Conservation (phyloP, 2,329 filamentous ascomycete genomes). For the Aschersonia sp. region DNA sequence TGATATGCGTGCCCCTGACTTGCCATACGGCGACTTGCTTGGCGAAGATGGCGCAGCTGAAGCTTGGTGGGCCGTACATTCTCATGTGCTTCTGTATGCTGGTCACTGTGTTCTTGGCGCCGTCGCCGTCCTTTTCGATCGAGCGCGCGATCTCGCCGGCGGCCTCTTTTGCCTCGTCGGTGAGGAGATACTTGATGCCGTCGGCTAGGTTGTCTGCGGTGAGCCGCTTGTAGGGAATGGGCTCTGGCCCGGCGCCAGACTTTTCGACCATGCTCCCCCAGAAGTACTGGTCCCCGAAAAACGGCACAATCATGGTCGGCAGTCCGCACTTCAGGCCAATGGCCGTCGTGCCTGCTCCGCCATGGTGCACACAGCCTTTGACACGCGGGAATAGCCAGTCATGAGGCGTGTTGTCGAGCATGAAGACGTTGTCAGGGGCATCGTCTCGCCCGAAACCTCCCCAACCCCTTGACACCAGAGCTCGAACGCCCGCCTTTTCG, state of each 20-base stretch:
- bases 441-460: conserved; percentile 48
- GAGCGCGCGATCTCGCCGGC: conserved; percentile 43
- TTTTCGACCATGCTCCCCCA: conserved; percentile 59
- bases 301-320: conserved; percentile 65
- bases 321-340: conserved; percentile 57
- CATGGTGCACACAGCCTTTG: conserved; percentile 55
- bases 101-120: conserved; percentile 53
- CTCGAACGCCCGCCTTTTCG: conserved; percentile 49
- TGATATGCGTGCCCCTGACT: conserved; percentile 43
- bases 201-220: conserved; percentile 49
- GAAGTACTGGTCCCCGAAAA: conserved; percentile 69
- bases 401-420: conserved; percentile 62
- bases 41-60: conserved; percentile 52
- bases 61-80: conserved; percentile 33
- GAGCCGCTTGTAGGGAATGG: conserved; percentile 55
- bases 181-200: conserved; percentile 56
- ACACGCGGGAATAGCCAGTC: conserved; percentile 64
- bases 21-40: conserved; percentile 53
- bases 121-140: conserved; percentile 51
- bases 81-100: conserved; percentile 50
- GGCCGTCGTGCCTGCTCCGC: conserved; percentile 66
- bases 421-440: conserved; percentile 49
- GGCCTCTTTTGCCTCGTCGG: conserved; percentile 41
- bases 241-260: conserved; percentile 48
- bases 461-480: conserved; percentile 64